These are phyloP conservation scores for Ophiostoma montium DNA, from an alignment of 2,329 filamentous ascomycete species.

Conservation along the genomic window DNA sequence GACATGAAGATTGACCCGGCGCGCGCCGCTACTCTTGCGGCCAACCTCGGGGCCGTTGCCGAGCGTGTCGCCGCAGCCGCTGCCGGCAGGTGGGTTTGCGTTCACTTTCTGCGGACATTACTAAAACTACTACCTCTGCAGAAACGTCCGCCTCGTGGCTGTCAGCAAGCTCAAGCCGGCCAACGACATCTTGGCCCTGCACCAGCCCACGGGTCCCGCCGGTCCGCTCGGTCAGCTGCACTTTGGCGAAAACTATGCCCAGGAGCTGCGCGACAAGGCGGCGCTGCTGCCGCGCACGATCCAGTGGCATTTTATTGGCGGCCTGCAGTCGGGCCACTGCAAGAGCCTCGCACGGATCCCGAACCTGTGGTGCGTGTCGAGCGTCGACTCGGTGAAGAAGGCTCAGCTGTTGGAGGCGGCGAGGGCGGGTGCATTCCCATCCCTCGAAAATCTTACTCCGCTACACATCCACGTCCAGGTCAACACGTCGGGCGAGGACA, in stretches of 20 bases:
- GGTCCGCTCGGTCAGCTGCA: slow-evolving; percentile 46
- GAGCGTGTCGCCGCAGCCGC: slow-evolving; percentile 38
- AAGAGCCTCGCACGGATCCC: slow-evolving; percentile 72
- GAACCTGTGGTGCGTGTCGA: slow-evolving; percentile 84
- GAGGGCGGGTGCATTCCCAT: slow-evolving; percentile 37
- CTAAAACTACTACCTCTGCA: too few species aligned
- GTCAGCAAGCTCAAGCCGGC: slow-evolving; percentile 94
- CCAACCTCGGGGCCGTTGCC: slow-evolving; percentile 47
- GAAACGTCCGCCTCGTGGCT: slow-evolving; percentile 65
- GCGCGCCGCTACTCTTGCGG: slow-evolving; percentile 46
- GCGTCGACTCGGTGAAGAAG: slow-evolving; percentile 79
- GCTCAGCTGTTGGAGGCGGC: slow-evolving; percentile 67
- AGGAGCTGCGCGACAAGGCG: slow-evolving; percentile 80
- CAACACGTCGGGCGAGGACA: slow-evolving; percentile 81
- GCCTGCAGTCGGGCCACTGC: slow-evolving; percentile 82
- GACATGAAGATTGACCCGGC: slow-evolving; percentile 46
- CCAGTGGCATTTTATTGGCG: slow-evolving; percentile 94
- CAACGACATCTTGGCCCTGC: slow-evolving; percentile 76
- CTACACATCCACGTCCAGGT: slow-evolving; percentile 80
- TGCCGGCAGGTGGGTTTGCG: not conserved
- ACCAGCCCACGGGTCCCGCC: slow-evolving; percentile 29
- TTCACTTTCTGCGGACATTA: too few species aligned
- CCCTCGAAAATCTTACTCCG: slow-evolving; percentile 17
- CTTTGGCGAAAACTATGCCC: slow-evolving; percentile 94
- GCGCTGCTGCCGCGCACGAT: slow-evolving; percentile 61